A percentile compares a stretch with the other conserved stretches of the same genome.
Evolutionary conservation across 1,139 yeast genomes (phyloP).

Genomic region (Yamadazyma oceani): DNA sequence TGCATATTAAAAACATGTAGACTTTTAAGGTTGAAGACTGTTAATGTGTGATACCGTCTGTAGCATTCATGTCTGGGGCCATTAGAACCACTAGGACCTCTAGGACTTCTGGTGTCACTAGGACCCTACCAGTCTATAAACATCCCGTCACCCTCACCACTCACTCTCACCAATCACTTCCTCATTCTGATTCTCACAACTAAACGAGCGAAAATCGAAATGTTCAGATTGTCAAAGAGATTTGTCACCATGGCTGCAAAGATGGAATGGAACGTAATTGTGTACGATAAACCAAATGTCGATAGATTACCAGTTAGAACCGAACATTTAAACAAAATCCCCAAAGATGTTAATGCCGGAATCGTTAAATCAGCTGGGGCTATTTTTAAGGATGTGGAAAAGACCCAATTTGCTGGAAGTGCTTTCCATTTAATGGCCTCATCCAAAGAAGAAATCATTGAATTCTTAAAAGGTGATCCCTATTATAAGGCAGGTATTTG

Average conservation of each 20-base stretch:
- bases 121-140: too few relatives aligned
- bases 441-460: conserved; percentile 60
- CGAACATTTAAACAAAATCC: conserved; percentile 57
- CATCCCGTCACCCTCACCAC: too few relatives aligned
- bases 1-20: too few relatives aligned
- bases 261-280: conserved; percentile 66
- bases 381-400: conserved; percentile 48
- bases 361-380: conserved; percentile 67
- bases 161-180: too few relatives aligned
- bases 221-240: conserved; percentile 11
- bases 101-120: too few relatives aligned
- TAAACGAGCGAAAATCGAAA: background rate
- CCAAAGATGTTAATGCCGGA: conserved; percentile 51
- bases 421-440: conserved; percentile 63
- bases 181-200: background rate
- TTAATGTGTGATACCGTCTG: too few relatives aligned
- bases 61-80: too few relatives aligned
- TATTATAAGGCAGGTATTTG: conserved; percentile 69
- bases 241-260: conserved; percentile 20
- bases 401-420: conserved; percentile 70
- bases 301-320: conserved; percentile 59
- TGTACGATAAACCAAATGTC: conserved; percentile 66
- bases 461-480: conserved; percentile 60
- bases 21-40: too few relatives aligned
- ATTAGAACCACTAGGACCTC: too few relatives aligned